Evolutionary conservation across 495 filamentous ascomycete genomes (phyloP).

Genomic region (Pseudoneurospora amorphoporcata): DNA sequence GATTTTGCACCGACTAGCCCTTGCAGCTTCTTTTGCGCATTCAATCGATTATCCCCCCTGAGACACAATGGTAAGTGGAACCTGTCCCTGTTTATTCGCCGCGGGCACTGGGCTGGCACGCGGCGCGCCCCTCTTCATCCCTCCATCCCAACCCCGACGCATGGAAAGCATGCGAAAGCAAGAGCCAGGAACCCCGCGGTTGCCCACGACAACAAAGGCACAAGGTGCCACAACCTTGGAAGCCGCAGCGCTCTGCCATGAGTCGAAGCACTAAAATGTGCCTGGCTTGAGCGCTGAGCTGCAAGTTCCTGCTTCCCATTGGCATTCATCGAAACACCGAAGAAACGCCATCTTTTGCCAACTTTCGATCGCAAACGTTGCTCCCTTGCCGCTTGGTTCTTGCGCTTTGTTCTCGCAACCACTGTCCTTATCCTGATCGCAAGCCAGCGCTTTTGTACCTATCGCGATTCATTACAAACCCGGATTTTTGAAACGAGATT

Average conservation of each 20-base stretch:
- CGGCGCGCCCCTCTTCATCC: neutral
- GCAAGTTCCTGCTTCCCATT: neutral
- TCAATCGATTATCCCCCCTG: constrained; percentile 10
- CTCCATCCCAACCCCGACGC: neutral
- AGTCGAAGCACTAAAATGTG: neutral
- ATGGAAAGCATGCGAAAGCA: neutral
- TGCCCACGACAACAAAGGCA: constrained; percentile 17
- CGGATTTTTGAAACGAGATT: neutral
- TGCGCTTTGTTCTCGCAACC: neutral
- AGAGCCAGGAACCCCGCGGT: constrained; percentile 10
- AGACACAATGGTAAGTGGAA: constrained; percentile 20
- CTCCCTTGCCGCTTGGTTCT: neutral
- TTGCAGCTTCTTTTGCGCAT: neutral
- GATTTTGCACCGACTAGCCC: neutral
- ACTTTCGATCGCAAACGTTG: neutral
- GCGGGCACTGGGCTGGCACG: neutral
- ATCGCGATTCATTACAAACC: neutral
- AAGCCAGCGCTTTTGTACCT: neutral
- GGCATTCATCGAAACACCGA: neutral
- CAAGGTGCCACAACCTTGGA: neutral
- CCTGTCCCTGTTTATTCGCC: constrained; percentile 1
- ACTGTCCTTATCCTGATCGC: neutral
- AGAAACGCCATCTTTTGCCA: neutral
- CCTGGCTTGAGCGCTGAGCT: neutral
- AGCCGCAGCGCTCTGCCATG: neutral